A percentile compares a stretch with the other conserved stretches of the same genome.
Conservation (phyloP, 257 asterid species). For the Parsonsia alboflavescens region DNA sequence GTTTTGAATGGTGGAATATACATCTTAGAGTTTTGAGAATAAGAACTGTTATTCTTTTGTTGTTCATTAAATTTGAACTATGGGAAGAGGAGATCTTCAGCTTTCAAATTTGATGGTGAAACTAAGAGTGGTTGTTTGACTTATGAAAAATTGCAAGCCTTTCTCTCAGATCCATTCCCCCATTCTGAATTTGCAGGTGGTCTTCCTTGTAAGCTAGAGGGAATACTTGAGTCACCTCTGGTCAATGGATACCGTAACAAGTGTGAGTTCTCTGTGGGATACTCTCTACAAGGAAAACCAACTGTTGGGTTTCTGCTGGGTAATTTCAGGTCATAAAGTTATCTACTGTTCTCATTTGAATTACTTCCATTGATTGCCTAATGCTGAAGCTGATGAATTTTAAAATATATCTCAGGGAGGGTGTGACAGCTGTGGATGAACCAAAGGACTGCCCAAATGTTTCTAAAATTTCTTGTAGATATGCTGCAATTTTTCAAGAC, state of each 20-base stretch:
- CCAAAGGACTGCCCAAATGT: constrained; percentile 85
- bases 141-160: neutral
- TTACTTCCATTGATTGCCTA: constrained; percentile 7
- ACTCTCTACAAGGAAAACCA: constrained; percentile 70
- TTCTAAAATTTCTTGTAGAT: constrained; percentile 65
- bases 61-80: neutral
- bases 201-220: constrained; percentile 92
- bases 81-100: neutral
- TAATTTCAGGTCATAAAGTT: constrained; percentile 71
- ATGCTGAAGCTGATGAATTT: constrained; percentile 14
- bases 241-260: constrained; percentile 91
- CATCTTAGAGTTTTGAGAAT: constrained; percentile 12
- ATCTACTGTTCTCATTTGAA: neutral
- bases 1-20: neutral
- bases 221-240: constrained; percentile 71
- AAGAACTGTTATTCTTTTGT: neutral
- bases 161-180: neutral
- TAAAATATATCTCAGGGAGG: constrained; percentile 58
- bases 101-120: neutral
- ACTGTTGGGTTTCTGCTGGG: constrained; percentile 94
- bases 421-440: constrained; percentile 97
- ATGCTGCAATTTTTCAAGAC: constrained; percentile 78
- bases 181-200: constrained; percentile 59
- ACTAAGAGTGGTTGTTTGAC: neutral
- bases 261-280: constrained; percentile 95